Base-by-base conservation (phyloP, 495 filamentous ascomycete genomes). In the Hamigera avellanea region DNA sequence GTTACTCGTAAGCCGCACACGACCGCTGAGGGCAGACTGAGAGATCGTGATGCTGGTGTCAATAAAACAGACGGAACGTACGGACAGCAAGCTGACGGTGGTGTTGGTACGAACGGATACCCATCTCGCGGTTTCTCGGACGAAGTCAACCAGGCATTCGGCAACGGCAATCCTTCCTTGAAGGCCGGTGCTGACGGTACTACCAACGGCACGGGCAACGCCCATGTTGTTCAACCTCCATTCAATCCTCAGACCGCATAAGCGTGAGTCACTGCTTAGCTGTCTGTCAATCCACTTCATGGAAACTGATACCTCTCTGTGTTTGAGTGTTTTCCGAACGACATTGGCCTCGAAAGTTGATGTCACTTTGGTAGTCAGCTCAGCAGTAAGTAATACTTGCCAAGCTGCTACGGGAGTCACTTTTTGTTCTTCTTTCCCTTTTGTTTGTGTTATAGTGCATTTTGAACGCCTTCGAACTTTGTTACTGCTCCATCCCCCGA, bases 1-100 rank as follows among this genome's bases (percentile, higher is more conserved):
- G 66, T 93, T 26, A 72, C 66, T 23, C 80, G 84, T 45, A 94
- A 93, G 67, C 44, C 66, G 6, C 76, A 73, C 50, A 46, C 46
- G 13, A 53, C 66, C 15, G 64, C 57, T 28, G 32, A 52, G 10
- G 36, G 39, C 25, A 32, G 29, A 35, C 29, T 37, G 19, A 42
- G 37, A 8, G 37, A 41, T 16, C 46, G 40, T 26, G 36, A 23
- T n/a, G 27, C 40, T 25, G 42, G 35, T 8, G 30, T 33, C 14
- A 19, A 19, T 8, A 32, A 41, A 19, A 36, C 37, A n/a, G 29
- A 25, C 23, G 42, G 16, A 33, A 48, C 43, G 15, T 48, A 43
- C 25, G 49, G 40, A 13, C 42, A 30, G n/a, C 28, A 30, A 12
- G 28, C 12, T 7, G 35, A 32, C 8, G 42, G 39, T 35, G 46